A percentile compares a stretch with the other conserved stretches of the same genome.
Evolutionary conservation across 176 grass and related monocot genomes (phyloP).

Genomic region (Dactylis glomerata): DNA sequence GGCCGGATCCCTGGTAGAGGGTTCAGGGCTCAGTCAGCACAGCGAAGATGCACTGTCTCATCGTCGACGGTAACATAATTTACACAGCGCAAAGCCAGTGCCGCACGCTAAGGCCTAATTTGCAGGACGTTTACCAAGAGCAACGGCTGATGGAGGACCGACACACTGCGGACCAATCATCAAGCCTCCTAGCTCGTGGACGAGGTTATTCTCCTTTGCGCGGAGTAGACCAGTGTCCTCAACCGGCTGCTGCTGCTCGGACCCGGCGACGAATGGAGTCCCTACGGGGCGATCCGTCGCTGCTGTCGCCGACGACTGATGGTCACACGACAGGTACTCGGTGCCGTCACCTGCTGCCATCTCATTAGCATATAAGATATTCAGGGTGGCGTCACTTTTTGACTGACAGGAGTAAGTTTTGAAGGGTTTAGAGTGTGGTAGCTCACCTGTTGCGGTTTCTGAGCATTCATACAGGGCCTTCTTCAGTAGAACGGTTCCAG

Average conservation of each 20-base stretch:
- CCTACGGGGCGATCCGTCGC: background rate
- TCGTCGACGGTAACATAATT: background rate
- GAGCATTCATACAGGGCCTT: constrained; percentile 41
- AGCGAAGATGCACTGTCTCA: background rate
- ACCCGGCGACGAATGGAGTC: background rate
- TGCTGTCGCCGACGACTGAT: constrained; percentile 17
- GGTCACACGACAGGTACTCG: background rate
- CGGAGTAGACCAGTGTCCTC: background rate
- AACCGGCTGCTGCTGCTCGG: background rate
- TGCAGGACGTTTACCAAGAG: background rate
- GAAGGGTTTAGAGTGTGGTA: constrained; percentile 19
- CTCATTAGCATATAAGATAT: background rate
- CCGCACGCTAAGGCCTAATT: background rate
- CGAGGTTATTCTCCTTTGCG: background rate
- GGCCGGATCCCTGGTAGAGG: constrained; percentile 5
- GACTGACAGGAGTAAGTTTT: constrained; percentile 28
- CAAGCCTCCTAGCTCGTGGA: background rate
- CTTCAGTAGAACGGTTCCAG: constrained; percentile 68
- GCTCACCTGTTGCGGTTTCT: constrained; percentile 34
- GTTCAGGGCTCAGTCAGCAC: background rate
- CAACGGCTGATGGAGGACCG: background rate
- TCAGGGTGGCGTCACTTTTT: constrained; percentile 4
- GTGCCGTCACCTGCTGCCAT: background rate
- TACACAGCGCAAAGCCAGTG: background rate
- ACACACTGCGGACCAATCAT: background rate